phyloP scores from a whole-genome alignment of 169 alveolate genomes.

The Neospora caninum region DNA sequence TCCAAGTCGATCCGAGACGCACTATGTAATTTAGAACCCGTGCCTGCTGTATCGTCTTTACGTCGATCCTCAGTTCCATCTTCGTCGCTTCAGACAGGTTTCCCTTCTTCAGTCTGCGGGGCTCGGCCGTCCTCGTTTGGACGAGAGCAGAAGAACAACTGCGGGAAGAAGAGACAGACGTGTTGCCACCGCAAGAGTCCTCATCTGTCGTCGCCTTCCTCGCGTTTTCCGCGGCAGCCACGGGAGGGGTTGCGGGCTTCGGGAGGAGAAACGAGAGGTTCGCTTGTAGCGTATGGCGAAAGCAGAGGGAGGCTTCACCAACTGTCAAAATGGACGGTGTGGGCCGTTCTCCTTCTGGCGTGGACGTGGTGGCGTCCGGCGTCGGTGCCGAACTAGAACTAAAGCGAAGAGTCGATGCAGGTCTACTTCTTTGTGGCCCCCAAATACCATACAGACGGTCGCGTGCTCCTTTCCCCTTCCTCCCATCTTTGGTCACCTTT shows the following conservation, averaged over 20 bases:
- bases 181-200: neutral
- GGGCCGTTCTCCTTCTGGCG: neutral
- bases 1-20: neutral
- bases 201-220: neutral
- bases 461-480: too few relatives aligned
- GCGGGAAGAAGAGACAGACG: neutral
- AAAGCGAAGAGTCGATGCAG: too few relatives aligned
- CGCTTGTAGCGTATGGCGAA: neutral
- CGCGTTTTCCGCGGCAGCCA: neutral
- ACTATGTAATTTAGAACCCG: neutral
- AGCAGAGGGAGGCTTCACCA: neutral
- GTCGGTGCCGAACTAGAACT: neutral
- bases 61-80: neutral
- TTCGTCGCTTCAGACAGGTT: neutral
- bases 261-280: neutral
- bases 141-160: neutral
- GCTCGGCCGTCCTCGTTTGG: neutral
- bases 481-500: too few relatives aligned
- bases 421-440: too few relatives aligned
- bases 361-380: neutral
- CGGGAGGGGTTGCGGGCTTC: neutral
- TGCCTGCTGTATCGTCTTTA: neutral
- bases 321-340: neutral
- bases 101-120: neutral
- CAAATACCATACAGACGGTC: too few relatives aligned